Base-by-base conservation (phyloP, 805 yeast genomes). In the Hanseniaspora clermontiae region DNA sequence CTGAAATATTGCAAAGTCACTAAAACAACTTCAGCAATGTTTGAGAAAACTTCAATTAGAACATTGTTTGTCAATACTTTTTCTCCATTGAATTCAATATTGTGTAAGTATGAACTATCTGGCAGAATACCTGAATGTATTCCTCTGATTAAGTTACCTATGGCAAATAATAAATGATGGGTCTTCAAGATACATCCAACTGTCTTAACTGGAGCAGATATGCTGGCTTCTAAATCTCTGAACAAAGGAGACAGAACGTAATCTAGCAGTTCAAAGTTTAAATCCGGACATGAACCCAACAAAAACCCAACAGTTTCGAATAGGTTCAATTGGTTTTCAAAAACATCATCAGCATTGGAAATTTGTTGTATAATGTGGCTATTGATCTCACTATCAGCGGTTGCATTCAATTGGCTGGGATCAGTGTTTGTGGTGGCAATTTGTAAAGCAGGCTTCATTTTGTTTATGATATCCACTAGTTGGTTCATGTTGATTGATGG, bases 131-230 rank as follows among this genome's bases (percentile, higher is more conserved):
- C 72, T 29, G 67, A 66, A 57, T 84, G 93, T 63, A 85, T 81
- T 5, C 97, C 97, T 66, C 93, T 80, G 3, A 89, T 84, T 64
- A 90, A 77, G 0, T 96, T 87, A 47, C 96, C 97, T 47, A 91
- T 79, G 0, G 96, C 90, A 81, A 87, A 80, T 50, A 93, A 70
- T 37, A 83, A 77, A 66, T 91, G 97, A 67, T 93, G 96, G 2
- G 88, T 83, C 65, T 87, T 93, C 47, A 87, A 69, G 1, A 83
- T 75, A 37, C 77, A 64, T 43, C 74, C 72, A 39, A 75, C 71
- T 31, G 73, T 74, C 57, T 68, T 68, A 32, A 70, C 67, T 55
- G 70, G 72, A 5, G 72, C 67, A 19, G 77, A 72, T 38, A 87
- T 79, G 63, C 88, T 81, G 24, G 72, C 71, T 66, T 88, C 90